Evolutionary conservation across 139 green algal species (phyloP).

Genomic region (Eudorina sp.): DNA sequence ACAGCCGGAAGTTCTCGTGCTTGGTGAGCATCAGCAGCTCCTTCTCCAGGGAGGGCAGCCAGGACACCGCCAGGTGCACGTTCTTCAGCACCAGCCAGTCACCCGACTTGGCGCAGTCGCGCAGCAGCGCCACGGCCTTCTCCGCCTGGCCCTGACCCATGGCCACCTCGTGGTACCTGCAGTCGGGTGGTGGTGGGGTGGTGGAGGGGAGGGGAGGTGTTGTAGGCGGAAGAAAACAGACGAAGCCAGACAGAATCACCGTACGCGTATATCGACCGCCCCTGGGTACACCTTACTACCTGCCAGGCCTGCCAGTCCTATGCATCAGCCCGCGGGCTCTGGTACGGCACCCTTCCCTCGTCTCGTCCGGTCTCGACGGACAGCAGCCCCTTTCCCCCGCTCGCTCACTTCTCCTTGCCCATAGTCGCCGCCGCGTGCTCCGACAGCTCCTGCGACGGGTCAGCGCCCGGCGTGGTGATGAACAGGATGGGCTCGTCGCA

Average conservation of each 20-base stretch:
- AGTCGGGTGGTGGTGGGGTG: background rate
- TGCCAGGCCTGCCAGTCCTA: no score
- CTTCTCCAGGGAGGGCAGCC: constrained; percentile 86
- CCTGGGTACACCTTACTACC: no score
- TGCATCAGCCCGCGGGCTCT: no score
- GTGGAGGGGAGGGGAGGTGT: background rate
- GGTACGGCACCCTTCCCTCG: background rate
- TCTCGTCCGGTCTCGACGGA: background rate
- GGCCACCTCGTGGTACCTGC: constrained; percentile 78
- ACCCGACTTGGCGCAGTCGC: constrained; percentile 70
- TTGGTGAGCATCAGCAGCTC: constrained; percentile 67
- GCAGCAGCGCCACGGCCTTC: constrained; percentile 76
- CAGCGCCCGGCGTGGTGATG: constrained; percentile 80
- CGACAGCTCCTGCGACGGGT: constrained; percentile 84
- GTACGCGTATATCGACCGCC: no score
- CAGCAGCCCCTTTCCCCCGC: no score
- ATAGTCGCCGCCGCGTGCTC: constrained; percentile 69
- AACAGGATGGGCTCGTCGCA: constrained; percentile 79
- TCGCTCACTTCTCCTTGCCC: constrained; percentile 47
- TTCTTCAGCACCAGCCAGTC: constrained; percentile 92
- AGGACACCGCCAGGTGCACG: constrained; percentile 83
- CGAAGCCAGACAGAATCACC: no score
- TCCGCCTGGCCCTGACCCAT: constrained; percentile 89
- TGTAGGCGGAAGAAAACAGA: no score
- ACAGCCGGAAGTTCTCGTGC: constrained; percentile 77